These are phyloP conservation scores for Nectriaceae sp. DNA, from an alignment of 2,329 filamentous ascomycete genomes.

Conservation along the genomic window DNA sequence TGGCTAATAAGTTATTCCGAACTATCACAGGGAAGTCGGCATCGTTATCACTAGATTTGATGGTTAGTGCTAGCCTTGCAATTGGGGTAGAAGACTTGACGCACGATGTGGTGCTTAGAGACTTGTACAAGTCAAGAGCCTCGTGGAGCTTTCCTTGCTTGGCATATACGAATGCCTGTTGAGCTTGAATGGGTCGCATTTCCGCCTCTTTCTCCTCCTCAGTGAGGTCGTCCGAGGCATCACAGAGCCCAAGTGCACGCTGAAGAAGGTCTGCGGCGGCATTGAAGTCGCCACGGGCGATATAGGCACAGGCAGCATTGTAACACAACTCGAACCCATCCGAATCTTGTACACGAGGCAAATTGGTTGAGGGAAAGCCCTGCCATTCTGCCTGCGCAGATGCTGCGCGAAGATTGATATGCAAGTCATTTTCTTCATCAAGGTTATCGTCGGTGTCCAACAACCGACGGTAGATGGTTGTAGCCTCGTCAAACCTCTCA, in stretches of 20 bases:
- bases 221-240: constrained; percentile 70
- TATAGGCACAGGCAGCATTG: constrained; percentile 74
- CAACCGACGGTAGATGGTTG: constrained; percentile 63
- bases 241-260: constrained; percentile 70
- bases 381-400: constrained; percentile 74
- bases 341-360: constrained; percentile 57
- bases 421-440: constrained; percentile 72
- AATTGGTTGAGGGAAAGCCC: constrained; percentile 46
- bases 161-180: constrained; percentile 72
- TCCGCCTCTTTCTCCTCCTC: constrained; percentile 76
- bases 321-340: constrained; percentile 82
- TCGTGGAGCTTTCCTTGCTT: constrained; percentile 67
- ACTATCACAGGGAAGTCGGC: constrained; percentile 66
- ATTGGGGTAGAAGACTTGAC: constrained; percentile 29
- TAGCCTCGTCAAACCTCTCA: constrained; percentile 71
- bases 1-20: constrained; percentile 60
- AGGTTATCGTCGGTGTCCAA: constrained; percentile 45
- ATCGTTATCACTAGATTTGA: constrained; percentile 60
- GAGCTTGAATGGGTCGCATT: constrained; percentile 72
- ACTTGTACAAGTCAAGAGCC: constrained; percentile 62
- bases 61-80: constrained; percentile 23
- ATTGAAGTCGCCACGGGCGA: constrained; percentile 67
- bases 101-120: constrained; percentile 64
- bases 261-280: constrained; percentile 69
- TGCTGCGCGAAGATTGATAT: constrained; percentile 73